A percentile compares a stretch with the other conserved stretches of the same genome.
Conservation (phyloP, 768 basidiomycete species). For the Boletus sp. region DNA sequence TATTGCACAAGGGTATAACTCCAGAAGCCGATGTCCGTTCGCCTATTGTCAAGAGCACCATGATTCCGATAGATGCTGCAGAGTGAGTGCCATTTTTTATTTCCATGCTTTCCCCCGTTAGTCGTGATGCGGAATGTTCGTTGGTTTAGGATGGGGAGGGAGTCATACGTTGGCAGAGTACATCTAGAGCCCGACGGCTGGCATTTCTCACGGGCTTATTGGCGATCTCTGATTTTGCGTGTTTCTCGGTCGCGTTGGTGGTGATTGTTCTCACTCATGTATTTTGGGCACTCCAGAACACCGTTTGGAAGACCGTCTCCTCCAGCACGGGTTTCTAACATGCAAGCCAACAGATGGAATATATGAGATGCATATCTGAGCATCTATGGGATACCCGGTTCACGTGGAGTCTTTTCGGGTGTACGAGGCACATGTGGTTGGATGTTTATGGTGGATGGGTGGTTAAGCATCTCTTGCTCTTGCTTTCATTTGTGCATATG, state of each 20-base stretch:
- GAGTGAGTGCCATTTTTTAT: slow-evolving; percentile 21
- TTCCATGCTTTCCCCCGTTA: not conserved
- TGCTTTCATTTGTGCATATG: slow-evolving; percentile 4
- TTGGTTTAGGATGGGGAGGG: slow-evolving; percentile 13
- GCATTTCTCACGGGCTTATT: slow-evolving; percentile 4
- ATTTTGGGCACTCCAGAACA: slow-evolving; percentile 17
- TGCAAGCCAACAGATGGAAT: slow-evolving; percentile 4
- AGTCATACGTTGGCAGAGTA: slow-evolving; percentile 9
- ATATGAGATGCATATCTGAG: not conserved
- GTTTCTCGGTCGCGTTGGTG: slow-evolving; percentile 15
- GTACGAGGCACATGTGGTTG: not conserved
- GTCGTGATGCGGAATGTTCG: slow-evolving; percentile 10
- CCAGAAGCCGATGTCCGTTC: slow-evolving; percentile 29
- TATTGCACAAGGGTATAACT: slow-evolving; percentile 8
- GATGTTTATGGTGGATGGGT: not conserved
- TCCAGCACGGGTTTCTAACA: slow-evolving; percentile 3
- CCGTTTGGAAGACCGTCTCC: slow-evolving; percentile 30
- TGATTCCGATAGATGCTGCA: slow-evolving; percentile 18
- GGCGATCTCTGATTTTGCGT: slow-evolving; percentile 12
- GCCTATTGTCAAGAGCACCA: slow-evolving; percentile 24
- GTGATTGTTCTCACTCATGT: slow-evolving; percentile 20
- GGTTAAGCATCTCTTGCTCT: not conserved
- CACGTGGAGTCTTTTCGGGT: slow-evolving; percentile 1
- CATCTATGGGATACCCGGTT: not conserved
- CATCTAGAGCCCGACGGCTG: slow-evolving; percentile 8